Percentiles rank a stretch among this genome's conserved stretches.
Conservation (phyloP, 768 basidiomycete genomes). For the Pleurotus cornucopiae region DNA sequence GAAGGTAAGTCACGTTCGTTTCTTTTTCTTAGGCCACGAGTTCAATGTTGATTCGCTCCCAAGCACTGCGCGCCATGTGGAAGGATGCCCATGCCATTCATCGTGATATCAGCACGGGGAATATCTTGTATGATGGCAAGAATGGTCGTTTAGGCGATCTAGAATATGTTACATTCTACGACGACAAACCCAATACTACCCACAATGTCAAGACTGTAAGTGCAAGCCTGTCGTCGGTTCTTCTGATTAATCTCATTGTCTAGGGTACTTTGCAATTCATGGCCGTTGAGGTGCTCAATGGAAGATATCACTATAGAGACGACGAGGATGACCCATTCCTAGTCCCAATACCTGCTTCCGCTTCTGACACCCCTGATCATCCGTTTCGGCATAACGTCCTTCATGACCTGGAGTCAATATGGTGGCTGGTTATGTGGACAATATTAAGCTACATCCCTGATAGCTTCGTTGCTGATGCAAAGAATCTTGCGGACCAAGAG, state of each 20-base stretch:
- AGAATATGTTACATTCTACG: not conserved
- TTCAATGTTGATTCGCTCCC: not conserved
- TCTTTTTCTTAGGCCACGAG: not conserved
- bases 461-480: not conserved
- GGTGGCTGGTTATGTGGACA: constrained; percentile 8
- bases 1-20: not conserved
- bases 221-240: not conserved
- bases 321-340: not conserved
- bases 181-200: not conserved
- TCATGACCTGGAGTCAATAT: constrained; percentile 7
- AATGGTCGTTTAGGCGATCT: constrained; percentile 6
- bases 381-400: constrained; percentile 3
- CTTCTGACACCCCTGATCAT: too few relatives aligned
- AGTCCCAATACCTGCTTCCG: too few relatives aligned
- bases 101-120: constrained; percentile 9
- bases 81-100: not conserved
- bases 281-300: not conserved
- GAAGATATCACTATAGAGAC: not conserved
- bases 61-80: constrained; percentile 1
- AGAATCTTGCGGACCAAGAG: not conserved
- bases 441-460: constrained; percentile 1
- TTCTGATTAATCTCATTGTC: not conserved
- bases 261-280: constrained; percentile 8
- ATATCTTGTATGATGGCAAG: constrained; percentile 3
- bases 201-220: constrained; percentile 2